Conservation (phyloP, 1,284 basidiomycete species). For the Bondarzewia mesenterica region DNA sequence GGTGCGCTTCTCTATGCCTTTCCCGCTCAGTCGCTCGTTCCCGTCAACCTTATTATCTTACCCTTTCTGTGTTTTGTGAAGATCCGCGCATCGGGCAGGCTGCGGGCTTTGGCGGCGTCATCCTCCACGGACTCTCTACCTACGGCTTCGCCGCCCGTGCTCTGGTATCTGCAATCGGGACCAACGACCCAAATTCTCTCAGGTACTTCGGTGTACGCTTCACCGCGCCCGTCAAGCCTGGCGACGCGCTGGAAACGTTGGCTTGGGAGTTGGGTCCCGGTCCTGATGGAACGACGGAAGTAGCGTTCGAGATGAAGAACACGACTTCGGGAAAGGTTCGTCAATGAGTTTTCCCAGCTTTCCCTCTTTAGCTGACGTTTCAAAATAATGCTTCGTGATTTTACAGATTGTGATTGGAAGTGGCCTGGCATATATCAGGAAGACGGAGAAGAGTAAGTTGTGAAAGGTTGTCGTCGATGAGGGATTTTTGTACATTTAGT, state of each 20-base stretch:
- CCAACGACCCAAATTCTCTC: conserved; percentile 50
- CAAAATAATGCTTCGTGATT: not conserved
- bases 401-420: conserved; percentile 41
- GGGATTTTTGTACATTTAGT: too few species aligned
- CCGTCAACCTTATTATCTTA: not conserved
- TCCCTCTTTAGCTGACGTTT: not conserved
- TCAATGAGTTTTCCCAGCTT: not conserved
- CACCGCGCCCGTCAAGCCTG: conserved; percentile 74
- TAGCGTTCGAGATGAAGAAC: conserved; percentile 68
- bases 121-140: conserved; percentile 75
- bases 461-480: conserved; percentile 25
- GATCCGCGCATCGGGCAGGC: conserved; percentile 65
- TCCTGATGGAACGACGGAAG: conserved; percentile 56
- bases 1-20: conserved; percentile 31
- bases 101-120: conserved; percentile 72
- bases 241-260: conserved; percentile 68
- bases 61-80: conserved; percentile 19
- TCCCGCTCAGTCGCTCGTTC: not conserved
- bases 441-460: conserved; percentile 43
- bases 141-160: conserved; percentile 75
- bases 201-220: conserved; percentile 66
- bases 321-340: conserved; percentile 59
- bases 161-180: conserved; percentile 53
- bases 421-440: conserved; percentile 54
- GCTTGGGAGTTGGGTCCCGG: conserved; percentile 71